Conservation (phyloP, 2,329 filamentous ascomycete species). For the Phialophora tarda region DNA sequence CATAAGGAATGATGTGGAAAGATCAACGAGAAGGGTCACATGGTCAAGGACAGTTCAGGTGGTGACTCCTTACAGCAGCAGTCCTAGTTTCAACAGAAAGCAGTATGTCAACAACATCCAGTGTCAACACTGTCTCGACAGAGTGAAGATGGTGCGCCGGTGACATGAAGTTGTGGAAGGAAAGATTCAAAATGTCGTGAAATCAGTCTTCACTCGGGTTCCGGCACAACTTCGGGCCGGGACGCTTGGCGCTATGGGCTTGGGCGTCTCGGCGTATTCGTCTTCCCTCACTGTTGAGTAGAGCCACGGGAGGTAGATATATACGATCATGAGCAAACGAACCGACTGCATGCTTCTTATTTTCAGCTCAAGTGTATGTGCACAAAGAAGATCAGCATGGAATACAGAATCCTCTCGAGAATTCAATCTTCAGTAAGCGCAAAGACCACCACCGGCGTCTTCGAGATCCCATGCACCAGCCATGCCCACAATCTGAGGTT, state of each 20-base stretch:
- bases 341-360: background rate
- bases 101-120: background rate
- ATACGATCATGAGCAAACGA: background rate
- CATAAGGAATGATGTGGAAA: background rate
- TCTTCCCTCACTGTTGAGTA: background rate
- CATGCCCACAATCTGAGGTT: slow-evolving; percentile 68
- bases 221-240: background rate
- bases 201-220: background rate
- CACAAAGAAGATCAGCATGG: background rate
- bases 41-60: background rate
- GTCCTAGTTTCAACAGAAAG: background rate
- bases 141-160: background rate
- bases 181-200: background rate
- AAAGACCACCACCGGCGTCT: slow-evolving; percentile 71
- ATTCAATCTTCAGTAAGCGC: slow-evolving; percentile 54
- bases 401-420: background rate
- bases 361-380: background rate
- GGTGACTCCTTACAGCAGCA: background rate
- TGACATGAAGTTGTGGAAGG: background rate
- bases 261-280: too few species aligned
- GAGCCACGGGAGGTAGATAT: background rate
- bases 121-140: background rate
- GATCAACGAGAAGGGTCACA: background rate
- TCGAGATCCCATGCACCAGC: slow-evolving; percentile 90
- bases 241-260: background rate